These are phyloP conservation scores for Calonectria pseudoreteaudii DNA, from an alignment of 2,329 filamentous ascomycete genomes.

Conservation along the genomic window DNA sequence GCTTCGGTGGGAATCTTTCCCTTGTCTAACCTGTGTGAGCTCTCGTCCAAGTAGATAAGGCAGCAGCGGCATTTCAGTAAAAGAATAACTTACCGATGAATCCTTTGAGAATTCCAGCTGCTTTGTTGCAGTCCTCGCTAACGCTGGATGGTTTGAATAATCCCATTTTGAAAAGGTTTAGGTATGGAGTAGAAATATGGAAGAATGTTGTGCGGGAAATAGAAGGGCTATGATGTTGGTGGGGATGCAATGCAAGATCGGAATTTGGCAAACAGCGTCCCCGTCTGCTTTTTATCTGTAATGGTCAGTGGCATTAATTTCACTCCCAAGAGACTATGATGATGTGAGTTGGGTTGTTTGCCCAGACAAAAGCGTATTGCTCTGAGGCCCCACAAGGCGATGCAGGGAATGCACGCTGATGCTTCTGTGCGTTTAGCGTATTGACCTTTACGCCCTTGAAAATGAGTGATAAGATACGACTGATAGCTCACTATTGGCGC, in stretches of 20 bases:
- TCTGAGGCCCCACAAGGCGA: neutral
- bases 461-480: neutral
- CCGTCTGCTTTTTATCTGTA: neutral
- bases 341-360: neutral
- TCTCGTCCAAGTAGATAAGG: neutral
- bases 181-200: neutral
- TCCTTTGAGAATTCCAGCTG: constrained; percentile 24
- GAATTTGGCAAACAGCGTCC: neutral
- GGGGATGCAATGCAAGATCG: neutral
- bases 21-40: constrained; percentile 18
- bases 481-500: neutral
- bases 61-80: neutral
- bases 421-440: neutral
- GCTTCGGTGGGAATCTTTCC: constrained; percentile 53
- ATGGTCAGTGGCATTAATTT: neutral
- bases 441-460: neutral
- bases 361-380: no score
- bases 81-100: constrained; percentile 21
- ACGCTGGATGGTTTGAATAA: constrained; percentile 24
- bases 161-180: constrained; percentile 3
- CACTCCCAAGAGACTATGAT: neutral
- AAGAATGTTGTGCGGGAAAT: neutral
- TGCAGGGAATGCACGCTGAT: neutral
- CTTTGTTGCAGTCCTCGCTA: constrained; percentile 26
- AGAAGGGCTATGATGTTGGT: neutral